Evolutionary conservation across 768 basidiomycete genomes (phyloP), one percentile per base, ranked within the genome.

Genomic region (Leccinellum rugosiceps): DNA sequence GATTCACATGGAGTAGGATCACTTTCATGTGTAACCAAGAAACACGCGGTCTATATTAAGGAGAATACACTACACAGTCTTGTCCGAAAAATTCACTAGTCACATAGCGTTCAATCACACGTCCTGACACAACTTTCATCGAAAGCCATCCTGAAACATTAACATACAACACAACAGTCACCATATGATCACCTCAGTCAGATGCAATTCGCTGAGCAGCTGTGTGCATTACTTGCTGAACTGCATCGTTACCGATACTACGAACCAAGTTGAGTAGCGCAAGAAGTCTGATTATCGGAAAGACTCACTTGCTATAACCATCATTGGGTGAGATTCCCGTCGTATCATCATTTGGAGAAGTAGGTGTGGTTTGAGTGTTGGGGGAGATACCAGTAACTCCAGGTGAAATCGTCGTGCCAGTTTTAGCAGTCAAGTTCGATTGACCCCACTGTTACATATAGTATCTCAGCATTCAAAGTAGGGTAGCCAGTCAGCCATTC

Each of bases 251-350:
- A 30, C 62, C 60, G 14, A 53, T 65, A 11, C 77, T 77, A 54
- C 32, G 38, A 51, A 65, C 28, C 35, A 56, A 45, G 38, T 17
- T 65, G 21, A 61, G 56, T 43, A 28, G 21, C 49, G 32, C 13
- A 23, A 6, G 41, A 51, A 6, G 11, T 25, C n/a, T 34, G 6
- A 21, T 52, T n/a, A 49, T 14, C 34, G 38, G 23, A 52, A 59
- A 56, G 50, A 21, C 74, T 41, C 43, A 74, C 72, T 51, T 74
- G 35, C 76, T 75, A 64, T 87, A 87, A 67, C 86, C 86, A 70
- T 88, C 86, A 55, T 85, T 83, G 26, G 86, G 86, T 3, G 84
- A 83, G n/a, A 75, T 52, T 7, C 82, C 83, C 5, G 79, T 79
- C 19, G 70, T 69, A 43, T 70, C 69, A 15, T 64, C 63, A 26